Conservation (phyloP, 495 filamentous ascomycete species). For the Aspergillus campestris region DNA sequence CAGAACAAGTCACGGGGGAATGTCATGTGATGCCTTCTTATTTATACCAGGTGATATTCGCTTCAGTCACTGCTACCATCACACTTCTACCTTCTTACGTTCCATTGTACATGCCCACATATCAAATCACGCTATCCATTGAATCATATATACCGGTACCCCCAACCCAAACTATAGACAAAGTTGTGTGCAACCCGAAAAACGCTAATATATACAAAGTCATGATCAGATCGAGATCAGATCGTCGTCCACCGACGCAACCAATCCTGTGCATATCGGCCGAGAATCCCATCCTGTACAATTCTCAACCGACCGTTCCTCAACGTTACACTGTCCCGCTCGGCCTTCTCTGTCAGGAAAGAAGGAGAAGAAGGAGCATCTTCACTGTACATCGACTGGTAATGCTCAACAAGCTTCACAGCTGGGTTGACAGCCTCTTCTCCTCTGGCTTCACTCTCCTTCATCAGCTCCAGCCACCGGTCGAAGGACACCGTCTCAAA, state of each 20-base stretch:
- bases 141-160: not conserved
- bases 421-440: constrained; percentile 44
- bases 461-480: constrained; percentile 43
- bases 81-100: too few species aligned
- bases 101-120: too few species aligned
- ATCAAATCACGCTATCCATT: not conserved
- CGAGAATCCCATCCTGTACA: constrained; percentile 29
- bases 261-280: constrained; percentile 30
- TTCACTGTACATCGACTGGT: constrained; percentile 23
- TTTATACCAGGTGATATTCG: too few species aligned
- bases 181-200: too few species aligned
- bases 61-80: too few species aligned
- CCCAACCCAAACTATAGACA: too few species aligned
- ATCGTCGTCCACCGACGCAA: constrained; percentile 18
- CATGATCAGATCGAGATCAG: not conserved
- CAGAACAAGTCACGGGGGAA: too few species aligned
- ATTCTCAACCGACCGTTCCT: constrained; percentile 26
- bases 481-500: constrained; percentile 40
- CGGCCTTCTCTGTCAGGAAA: constrained; percentile 28
- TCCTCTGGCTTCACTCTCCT: constrained; percentile 35
- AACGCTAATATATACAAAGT: not conserved
- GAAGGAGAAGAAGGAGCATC: not conserved
- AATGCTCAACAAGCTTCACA: constrained; percentile 53
- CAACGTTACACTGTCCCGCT: constrained; percentile 28
- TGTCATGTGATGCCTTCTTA: too few species aligned